Percentiles rank a stretch among this genome's conserved stretches.
These are phyloP conservation scores for Boletellus sp. DNA, from an alignment of 768 basidiomycete species.

Conservation along the genomic window DNA sequence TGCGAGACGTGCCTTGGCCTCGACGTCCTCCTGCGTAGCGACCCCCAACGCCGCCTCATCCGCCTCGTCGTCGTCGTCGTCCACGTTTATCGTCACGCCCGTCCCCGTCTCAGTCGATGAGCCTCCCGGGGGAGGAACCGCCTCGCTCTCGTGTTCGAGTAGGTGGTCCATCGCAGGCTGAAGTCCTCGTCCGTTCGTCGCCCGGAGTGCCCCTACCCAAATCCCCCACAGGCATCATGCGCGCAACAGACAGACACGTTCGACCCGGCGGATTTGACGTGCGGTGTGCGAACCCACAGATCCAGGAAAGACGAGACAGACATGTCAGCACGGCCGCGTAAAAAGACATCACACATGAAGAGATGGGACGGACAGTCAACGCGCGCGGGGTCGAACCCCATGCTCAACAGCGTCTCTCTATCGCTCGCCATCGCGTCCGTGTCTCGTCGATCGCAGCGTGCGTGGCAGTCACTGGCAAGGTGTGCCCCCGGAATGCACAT, in stretches of 20 bases:
- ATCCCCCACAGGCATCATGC: no score
- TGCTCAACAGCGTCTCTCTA: conserved; percentile 69
- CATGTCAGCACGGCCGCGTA: no score
- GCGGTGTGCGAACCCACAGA: no score
- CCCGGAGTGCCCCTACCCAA: conserved; percentile 77
- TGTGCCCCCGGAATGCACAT: no score
- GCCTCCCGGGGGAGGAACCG: conserved; percentile 59
- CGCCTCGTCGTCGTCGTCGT: conserved; percentile 63
- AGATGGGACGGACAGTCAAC: conserved; percentile 68
- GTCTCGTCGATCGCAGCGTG: not conserved
- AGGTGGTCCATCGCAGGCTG: conserved; percentile 92
- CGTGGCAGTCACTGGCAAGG: no score
- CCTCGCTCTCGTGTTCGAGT: conserved; percentile 71
- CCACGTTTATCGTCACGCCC: conserved; percentile 37
- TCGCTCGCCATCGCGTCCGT: conserved; percentile 44
- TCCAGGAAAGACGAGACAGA: no score
- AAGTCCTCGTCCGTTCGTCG: conserved; percentile 77
- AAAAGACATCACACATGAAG: no score
- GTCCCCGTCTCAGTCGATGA: conserved; percentile 7
- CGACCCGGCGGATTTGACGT: no score
- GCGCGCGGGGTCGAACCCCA: conserved; percentile 84
- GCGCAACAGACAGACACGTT: no score
- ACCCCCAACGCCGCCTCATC: conserved; percentile 58
- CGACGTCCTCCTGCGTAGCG: conserved; percentile 38
- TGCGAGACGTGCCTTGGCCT: conserved; percentile 55